A percentile compares a stretch with the other conserved stretches of the same genome.
These are phyloP conservation scores for Elongisporangium senticosum DNA, from an alignment of 352 stramenopile species.

Conservation along the genomic window DNA sequence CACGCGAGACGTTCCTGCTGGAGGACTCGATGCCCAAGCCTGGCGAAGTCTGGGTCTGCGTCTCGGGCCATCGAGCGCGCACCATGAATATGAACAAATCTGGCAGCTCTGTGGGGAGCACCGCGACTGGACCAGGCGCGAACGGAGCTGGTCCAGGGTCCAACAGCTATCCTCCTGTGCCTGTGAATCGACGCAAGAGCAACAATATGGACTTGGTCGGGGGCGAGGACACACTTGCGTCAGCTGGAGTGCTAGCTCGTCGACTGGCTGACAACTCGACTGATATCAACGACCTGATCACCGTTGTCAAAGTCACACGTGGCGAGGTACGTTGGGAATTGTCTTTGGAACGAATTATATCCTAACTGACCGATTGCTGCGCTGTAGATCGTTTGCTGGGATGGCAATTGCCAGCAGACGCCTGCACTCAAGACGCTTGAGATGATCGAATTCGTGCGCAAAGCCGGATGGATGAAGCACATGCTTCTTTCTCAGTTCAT, in stretches of 20 bases:
- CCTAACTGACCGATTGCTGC: not conserved
- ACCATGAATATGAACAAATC: conserved; percentile 23
- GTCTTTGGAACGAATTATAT: too few relatives aligned
- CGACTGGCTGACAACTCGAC: conserved; percentile 33
- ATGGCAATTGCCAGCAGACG: conserved; percentile 42
- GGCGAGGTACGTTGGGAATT: conserved; percentile 48
- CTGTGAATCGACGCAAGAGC: conserved; percentile 19
- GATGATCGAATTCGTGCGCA: conserved; percentile 74
- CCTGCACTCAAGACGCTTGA: conserved; percentile 49
- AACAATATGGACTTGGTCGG: conserved; percentile 16
- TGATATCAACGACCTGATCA: conserved; percentile 67
- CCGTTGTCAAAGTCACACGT: conserved; percentile 63
- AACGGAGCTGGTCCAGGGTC: not conserved
- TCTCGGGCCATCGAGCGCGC: conserved; percentile 40
- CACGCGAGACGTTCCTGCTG: conserved; percentile 50
- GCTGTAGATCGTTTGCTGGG: conserved; percentile 60
- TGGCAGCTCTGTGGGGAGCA: conserved; percentile 7
- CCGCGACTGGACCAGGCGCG: not conserved
- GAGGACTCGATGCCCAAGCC: conserved; percentile 77
- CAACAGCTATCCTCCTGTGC: not conserved
- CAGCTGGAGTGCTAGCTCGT: conserved; percentile 30
- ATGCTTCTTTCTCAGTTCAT: conserved; percentile 68
- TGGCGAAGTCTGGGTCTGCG: conserved; percentile 69
- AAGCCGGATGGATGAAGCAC: conserved; percentile 65
- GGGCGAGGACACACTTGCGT: conserved; percentile 20